A percentile compares a stretch with the other conserved stretches of the same genome.
Evolutionary conservation across 371 early-diverging fungal species (phyloP).

Genomic region (Mortierella sp.): DNA sequence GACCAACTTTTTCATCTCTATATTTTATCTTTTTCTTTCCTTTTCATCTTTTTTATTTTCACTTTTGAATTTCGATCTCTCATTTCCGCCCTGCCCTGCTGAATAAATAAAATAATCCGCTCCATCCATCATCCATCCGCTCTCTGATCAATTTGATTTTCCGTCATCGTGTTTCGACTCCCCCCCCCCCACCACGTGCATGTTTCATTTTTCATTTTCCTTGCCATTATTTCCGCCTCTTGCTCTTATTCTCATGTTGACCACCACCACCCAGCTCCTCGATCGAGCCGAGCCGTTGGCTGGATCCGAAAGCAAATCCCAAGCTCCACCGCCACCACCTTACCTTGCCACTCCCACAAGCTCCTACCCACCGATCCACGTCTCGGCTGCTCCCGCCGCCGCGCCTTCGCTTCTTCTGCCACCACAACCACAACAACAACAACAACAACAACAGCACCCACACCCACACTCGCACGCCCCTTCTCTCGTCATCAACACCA

Average conservation of each 20-base stretch:
- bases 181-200: too few relatives aligned
- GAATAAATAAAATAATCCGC: too few relatives aligned
- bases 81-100: too few relatives aligned
- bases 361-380: constrained; percentile 10
- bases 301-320: too few relatives aligned
- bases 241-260: not conserved
- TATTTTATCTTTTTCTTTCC: not conserved
- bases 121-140: too few relatives aligned
- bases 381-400: constrained; percentile 9
- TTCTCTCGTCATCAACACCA: constrained; percentile 22
- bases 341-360: constrained; percentile 15
- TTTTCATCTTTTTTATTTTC: too few relatives aligned
- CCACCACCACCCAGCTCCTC: constrained; percentile 3
- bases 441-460: constrained; percentile 5
- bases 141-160: too few relatives aligned
- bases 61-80: too few relatives aligned
- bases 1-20: too few relatives aligned
- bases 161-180: too few relatives aligned
- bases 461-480: constrained; percentile 11
- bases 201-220: too few relatives aligned
- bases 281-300: not conserved
- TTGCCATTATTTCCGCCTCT: not conserved
- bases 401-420: constrained; percentile 3
- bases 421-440: constrained; percentile 10
- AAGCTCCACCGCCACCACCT: too few relatives aligned